These are phyloP conservation scores for Francoa sonchifolia DNA, from an alignment of 441 rosid genomes.

Conservation along the genomic window DNA sequence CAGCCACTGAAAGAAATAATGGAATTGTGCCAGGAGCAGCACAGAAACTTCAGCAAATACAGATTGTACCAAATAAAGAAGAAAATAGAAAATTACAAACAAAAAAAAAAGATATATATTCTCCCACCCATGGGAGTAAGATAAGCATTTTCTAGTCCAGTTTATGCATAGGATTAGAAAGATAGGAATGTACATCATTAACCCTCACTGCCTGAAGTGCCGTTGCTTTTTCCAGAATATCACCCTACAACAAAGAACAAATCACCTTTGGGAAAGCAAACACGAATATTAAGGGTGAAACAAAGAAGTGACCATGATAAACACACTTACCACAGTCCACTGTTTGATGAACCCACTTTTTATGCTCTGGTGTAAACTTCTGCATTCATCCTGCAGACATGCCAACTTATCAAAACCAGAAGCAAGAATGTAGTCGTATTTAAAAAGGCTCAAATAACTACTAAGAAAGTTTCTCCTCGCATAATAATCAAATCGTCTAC, in stretches of 20 bases:
- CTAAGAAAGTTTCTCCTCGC: too few relatives aligned
- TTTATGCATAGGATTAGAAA: conserved; percentile 1
- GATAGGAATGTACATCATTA: conserved; percentile 47
- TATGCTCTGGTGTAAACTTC: conserved; percentile 48
- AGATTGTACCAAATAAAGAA: background rate
- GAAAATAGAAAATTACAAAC: background rate
- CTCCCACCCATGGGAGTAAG: background rate
- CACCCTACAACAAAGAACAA: conserved; percentile 48
- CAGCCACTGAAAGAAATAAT: conserved; percentile 39
- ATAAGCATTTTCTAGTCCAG: background rate
- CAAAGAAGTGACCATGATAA: conserved; percentile 8
- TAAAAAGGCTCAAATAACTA: conserved; percentile 6
- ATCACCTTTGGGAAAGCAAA: conserved; percentile 11
- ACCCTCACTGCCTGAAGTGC: conserved; percentile 55
- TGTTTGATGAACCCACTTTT: conserved; percentile 59
- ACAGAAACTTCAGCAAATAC: background rate
- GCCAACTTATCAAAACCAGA: conserved; percentile 14
- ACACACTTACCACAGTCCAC: conserved; percentile 59
- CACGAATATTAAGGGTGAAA: conserved; percentile 11
- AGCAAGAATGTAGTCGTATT: background rate
- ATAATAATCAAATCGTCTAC: too few relatives aligned
- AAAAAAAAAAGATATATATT: conserved; percentile 1
- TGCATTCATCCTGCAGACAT: conserved; percentile 79
- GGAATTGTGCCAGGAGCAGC: conserved; percentile 8
- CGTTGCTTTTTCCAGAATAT: conserved; percentile 65